Percentiles rank a stretch among this genome's conserved stretches.
These are phyloP conservation scores for Aspergillus oerlinghausenensis DNA, from an alignment of 2,329 filamentous ascomycete species.

Conservation along the genomic window DNA sequence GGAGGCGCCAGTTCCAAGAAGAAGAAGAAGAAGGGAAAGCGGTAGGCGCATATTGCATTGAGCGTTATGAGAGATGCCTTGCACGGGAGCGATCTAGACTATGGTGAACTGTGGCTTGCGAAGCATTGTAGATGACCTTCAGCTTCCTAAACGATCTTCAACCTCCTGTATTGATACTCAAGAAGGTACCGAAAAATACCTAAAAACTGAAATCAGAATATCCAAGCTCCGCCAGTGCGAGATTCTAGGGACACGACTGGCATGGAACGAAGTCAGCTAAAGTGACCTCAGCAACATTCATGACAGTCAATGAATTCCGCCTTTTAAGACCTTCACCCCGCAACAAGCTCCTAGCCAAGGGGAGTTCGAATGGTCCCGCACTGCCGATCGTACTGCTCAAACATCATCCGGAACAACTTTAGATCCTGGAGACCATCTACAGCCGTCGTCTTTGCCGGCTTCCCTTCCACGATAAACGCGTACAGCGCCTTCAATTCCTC, in stretches of 20 bases:
- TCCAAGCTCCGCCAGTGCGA: background rate
- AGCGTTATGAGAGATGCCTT: slow-evolving; percentile 9
- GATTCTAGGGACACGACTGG: background rate
- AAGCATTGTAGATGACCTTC: slow-evolving; percentile 7
- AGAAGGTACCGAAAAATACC: background rate
- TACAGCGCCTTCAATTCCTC: slow-evolving; percentile 34
- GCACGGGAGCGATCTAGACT: slow-evolving; percentile 4
- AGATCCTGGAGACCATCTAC: slow-evolving; percentile 36
- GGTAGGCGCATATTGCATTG: slow-evolving; percentile 22
- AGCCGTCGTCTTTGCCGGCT: slow-evolving; percentile 30
- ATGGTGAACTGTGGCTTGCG: background rate
- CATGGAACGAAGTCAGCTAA: background rate
- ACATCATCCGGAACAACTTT: slow-evolving; percentile 30
- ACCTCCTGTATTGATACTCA: background rate
- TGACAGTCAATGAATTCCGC: background rate
- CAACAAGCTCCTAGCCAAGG: slow-evolving; percentile 18
- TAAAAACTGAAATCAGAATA: background rate
- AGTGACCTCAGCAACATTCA: background rate
- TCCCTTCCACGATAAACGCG: slow-evolving; percentile 27
- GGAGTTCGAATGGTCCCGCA: slow-evolving; percentile 33
- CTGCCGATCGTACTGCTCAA: slow-evolving; percentile 33
- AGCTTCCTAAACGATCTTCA: background rate
- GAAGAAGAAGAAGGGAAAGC: slow-evolving; percentile 52
- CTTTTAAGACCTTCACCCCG: too few species aligned
- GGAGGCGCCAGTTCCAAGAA: slow-evolving; percentile 42